phyloP scores from a whole-genome alignment of 331 rosid genomes.

The Malus hybrid region DNA sequence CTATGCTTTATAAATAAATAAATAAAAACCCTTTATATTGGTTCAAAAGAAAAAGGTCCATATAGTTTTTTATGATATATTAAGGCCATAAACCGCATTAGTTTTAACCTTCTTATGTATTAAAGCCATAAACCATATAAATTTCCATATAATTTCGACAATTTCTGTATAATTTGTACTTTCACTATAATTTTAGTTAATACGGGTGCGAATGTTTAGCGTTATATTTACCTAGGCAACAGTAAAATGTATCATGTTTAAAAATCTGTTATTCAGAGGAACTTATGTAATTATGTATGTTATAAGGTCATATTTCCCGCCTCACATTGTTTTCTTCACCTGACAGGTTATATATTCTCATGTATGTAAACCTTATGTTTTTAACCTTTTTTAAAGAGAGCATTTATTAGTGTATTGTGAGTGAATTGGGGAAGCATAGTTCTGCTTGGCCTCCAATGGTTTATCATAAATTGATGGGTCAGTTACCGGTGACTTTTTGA shows the following conservation, averaged over 20 bases:
- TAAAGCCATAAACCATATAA: not conserved
- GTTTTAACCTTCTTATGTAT: not conserved
- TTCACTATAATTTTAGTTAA: not conserved
- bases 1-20: not conserved
- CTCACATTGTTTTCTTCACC: not conserved
- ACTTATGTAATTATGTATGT: not conserved
- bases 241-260: not conserved
- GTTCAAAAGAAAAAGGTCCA: not conserved
- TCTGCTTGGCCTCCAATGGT: not conserved
- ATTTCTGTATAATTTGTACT: not conserved
- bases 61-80: not conserved
- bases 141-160: not conserved
- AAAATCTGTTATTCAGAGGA: not conserved
- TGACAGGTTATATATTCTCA: not conserved
- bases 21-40: not conserved
- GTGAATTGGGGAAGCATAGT: not conserved
- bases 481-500: not conserved
- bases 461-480: not conserved
- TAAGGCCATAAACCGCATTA: not conserved
- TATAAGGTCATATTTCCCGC: not conserved
- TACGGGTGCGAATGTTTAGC: not conserved
- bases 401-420: not conserved
- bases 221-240: not conserved
- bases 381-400: not conserved
- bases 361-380: not conserved